Base-by-base conservation (phyloP, 257 asterid genomes). In the Sherardia arvensis region DNA sequence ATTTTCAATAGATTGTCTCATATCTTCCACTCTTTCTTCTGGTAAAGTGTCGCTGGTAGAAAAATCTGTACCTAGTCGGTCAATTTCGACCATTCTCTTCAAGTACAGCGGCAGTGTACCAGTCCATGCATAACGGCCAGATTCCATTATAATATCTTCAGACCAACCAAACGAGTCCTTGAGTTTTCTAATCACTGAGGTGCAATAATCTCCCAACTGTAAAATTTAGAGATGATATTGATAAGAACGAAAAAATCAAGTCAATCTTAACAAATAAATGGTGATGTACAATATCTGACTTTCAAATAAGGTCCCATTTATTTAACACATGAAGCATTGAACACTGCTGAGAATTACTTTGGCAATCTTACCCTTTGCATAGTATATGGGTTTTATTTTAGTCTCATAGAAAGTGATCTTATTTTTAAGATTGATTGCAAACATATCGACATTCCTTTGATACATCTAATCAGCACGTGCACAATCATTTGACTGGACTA, bases 121-220 rank as follows among this genome's bases (percentile, higher is more conserved):
- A 58, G 73, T 72, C 84, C 87, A 91, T 17, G 87, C 87, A 59
- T 78, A 70, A 63, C 15, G 66, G 54, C 79, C 73, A 53, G 88
- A 36, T 51, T 74, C 70, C 14, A 59, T 67, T 27, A 57, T 66
- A 73, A 83, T 76, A 68, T 91, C 95, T 66, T 88, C 95, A 69
- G 91, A 80, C 95, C 95, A 91, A 67, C 81, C 78, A 68, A 73
- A 76, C 51, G 76, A 75, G 59, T 80, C 84, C 81, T 85, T 86
- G 74, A 88, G 74, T 80, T 79, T 83, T 69, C 43, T 63, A 47
- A 91, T 69, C 53, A 86, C 66, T 4, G 88, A 75, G 71, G 78
- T 69, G 69, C 86, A 84, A 58, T 75, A 75, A 14, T 61, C 81
- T 75, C 79, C 94, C 82, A 84, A 73, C 98, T 91, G 69, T 53